phyloP scores from a whole-genome alignment of 257 asterid species.

The Thymus mandschuricus region DNA sequence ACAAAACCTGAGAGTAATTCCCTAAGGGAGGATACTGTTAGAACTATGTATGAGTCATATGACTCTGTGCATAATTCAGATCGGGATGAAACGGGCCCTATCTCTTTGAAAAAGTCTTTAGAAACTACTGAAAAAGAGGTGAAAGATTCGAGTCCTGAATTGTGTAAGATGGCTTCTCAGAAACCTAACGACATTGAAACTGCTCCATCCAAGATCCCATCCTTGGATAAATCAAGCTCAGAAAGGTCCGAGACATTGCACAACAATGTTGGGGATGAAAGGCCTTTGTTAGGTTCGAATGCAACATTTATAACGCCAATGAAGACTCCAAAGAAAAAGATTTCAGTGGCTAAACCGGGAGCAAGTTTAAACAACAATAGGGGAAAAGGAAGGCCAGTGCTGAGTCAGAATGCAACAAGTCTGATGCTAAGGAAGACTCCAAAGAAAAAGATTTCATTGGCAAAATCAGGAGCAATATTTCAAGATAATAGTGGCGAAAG shows the following conservation, averaged over 20 bases:
- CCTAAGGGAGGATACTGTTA: constrained; percentile 24
- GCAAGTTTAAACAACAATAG: constrained; percentile 28
- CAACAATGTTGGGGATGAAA: constrained; percentile 32
- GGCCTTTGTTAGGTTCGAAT: constrained; percentile 31
- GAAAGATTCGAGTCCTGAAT: constrained; percentile 35
- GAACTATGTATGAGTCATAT: constrained; percentile 30
- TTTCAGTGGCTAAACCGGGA: constrained; percentile 43
- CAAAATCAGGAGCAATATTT: constrained; percentile 48
- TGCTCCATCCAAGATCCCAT: constrained; percentile 36
- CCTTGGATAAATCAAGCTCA: constrained; percentile 43
- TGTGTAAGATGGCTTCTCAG: background rate
- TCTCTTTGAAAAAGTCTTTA: constrained; percentile 28
- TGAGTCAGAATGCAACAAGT: constrained; percentile 34
- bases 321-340: constrained; percentile 43
- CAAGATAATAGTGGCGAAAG: constrained; percentile 56
- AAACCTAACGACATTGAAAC: constrained; percentile 1
- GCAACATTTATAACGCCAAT: constrained; percentile 32
- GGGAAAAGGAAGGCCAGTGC: constrained; percentile 32
- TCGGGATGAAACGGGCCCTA: constrained; percentile 22
- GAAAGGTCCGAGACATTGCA: constrained; percentile 35
- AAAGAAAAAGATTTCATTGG: constrained; percentile 43
- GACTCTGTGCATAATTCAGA: constrained; percentile 35
- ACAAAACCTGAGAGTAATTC: constrained; percentile 32
- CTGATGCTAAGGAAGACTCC: constrained; percentile 38
- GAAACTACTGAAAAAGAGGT: constrained; percentile 37